phyloP scores from a whole-genome alignment of 129 eudicot genomes.

The Pseudognaphalium luteoalbum region DNA sequence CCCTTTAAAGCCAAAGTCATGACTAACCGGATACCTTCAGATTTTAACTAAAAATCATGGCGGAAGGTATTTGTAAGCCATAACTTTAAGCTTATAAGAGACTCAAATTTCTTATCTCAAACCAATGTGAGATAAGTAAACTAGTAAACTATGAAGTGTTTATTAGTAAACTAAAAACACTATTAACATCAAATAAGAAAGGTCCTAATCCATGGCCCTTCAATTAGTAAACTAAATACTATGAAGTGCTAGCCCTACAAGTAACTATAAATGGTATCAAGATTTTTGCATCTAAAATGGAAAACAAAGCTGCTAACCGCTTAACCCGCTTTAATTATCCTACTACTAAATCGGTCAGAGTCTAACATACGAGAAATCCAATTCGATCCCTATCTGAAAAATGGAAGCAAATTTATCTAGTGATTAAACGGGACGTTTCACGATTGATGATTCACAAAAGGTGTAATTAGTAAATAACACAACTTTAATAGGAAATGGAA shows the following conservation, averaged over 20 bases:
- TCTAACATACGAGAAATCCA: not conserved
- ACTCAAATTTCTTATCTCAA: no score
- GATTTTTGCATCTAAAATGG: not conserved
- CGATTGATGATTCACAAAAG: no score
- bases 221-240: not conserved
- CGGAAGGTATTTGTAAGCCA: no score
- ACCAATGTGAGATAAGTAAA: no score
- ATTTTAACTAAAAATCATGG: no score
- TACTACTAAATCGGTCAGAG: not conserved
- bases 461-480: not conserved
- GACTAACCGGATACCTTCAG: no score
- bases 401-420: not conserved
- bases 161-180: not conserved
- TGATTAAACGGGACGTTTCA: no score
- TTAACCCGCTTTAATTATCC: not conserved
- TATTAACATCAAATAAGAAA: not conserved
- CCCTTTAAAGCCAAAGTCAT: no score
- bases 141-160: no score
- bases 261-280: not conserved
- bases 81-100: no score
- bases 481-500: not conserved
- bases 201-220: not conserved
- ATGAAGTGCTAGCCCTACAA: not conserved
- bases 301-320: not conserved
- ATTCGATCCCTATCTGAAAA: not conserved